These are phyloP conservation scores for Elsinoe perseae DNA, from an alignment of 2,329 filamentous ascomycete species.

Conservation along the genomic window DNA sequence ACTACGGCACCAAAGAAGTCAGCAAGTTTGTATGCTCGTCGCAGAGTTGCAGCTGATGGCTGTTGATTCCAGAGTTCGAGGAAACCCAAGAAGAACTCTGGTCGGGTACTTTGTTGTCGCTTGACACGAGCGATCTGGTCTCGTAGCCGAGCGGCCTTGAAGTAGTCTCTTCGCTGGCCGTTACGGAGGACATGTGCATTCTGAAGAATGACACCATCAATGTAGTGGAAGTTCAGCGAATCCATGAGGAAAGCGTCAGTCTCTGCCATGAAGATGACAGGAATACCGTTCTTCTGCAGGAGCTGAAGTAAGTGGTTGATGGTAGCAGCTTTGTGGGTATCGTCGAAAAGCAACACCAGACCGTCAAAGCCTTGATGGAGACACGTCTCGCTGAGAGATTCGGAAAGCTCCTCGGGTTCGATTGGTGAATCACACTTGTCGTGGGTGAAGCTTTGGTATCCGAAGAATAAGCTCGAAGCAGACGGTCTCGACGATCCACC, in stretches of 20 bases:
- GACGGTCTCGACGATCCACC: slow-evolving; percentile 4
- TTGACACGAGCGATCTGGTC: slow-evolving; percentile 19
- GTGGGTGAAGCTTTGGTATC: slow-evolving; percentile 13
- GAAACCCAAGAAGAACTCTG: slow-evolving; percentile 20
- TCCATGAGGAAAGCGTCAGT: slow-evolving; percentile 15
- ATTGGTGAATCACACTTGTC: slow-evolving; percentile 1
- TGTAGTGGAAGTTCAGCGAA: slow-evolving; percentile 16
- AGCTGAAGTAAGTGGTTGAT: slow-evolving; percentile 15
- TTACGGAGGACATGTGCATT: slow-evolving; percentile 17
- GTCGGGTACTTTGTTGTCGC: slow-evolving; percentile 17
- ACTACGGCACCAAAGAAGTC: slow-evolving; percentile 20
- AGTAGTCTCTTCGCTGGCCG: slow-evolving; percentile 18
- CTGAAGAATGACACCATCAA: slow-evolving; percentile 18
- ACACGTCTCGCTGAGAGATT: slow-evolving; percentile 15
- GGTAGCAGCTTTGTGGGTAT: slow-evolving; percentile 10
- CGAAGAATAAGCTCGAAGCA: slow-evolving; percentile 15
- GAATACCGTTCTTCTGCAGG: slow-evolving; percentile 15
- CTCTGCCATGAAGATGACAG: slow-evolving; percentile 18
- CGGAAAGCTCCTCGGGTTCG: not conserved
- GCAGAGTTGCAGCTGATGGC: slow-evolving; percentile 17
- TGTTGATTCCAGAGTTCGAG: slow-evolving; percentile 17
- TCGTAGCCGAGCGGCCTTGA: slow-evolving; percentile 17
- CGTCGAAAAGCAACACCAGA: slow-evolving; percentile 16
- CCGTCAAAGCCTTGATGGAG: slow-evolving; percentile 17
- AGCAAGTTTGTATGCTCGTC: slow-evolving; percentile 20